Evolutionary conservation across 257 asterid genomes (phyloP).

Genomic region (Nicotiana tabacum): DNA sequence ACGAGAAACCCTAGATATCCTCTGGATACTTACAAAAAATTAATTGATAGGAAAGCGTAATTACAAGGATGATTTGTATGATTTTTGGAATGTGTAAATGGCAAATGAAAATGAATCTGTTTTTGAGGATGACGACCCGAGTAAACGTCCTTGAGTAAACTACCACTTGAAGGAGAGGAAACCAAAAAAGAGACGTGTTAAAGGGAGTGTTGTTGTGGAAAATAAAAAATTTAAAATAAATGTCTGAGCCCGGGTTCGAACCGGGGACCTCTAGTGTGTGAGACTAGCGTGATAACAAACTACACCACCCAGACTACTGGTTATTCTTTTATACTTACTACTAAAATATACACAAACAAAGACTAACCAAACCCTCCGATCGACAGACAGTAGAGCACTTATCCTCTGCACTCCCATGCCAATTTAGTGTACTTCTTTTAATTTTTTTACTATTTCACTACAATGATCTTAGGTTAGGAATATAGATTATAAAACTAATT

Average conservation of each 20-base stretch:
- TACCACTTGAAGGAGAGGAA: background rate
- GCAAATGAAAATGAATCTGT: background rate
- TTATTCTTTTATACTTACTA: no score
- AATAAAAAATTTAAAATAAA: no score
- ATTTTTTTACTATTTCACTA: no score
- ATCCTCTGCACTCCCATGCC: no score
- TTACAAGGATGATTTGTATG: background rate
- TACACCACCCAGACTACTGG: constrained; percentile 53
- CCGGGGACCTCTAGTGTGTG: constrained; percentile 99
- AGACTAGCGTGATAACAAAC: constrained; percentile 73
- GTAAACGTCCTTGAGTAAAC: background rate
- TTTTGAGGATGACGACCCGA: background rate
- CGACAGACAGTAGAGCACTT: no score
- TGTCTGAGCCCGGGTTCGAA: constrained; percentile 99
- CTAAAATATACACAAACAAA: no score
- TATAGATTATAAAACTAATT: no score
- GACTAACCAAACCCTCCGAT: no score
- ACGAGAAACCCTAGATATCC: constrained; percentile 29
- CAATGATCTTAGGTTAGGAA: no score
- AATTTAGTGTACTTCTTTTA: no score
- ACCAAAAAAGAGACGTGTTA: background rate
- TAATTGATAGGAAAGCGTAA: background rate
- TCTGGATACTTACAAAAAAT: background rate
- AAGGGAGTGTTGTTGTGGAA: background rate
- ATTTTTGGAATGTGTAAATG: background rate